Conservation (phyloP, 2,329 filamentous ascomycete genomes). For the Phialophora verrucosa region DNA sequence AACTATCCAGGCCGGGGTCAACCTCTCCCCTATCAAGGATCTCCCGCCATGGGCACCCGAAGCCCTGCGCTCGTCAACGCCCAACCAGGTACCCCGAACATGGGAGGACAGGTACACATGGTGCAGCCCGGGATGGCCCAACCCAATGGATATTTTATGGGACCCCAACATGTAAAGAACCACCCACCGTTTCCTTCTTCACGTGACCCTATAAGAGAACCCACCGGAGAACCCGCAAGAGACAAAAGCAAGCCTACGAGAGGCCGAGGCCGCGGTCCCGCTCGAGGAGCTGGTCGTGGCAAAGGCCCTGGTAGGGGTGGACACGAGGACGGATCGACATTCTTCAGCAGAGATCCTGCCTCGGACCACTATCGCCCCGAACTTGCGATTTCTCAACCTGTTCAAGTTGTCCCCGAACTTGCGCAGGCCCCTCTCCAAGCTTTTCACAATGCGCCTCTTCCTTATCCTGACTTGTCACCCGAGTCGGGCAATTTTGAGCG, state of each 20-base stretch:
- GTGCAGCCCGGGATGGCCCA: constrained; percentile 65
- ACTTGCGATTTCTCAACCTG: constrained; percentile 33
- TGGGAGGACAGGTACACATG: constrained; percentile 72
- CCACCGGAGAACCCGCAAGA: constrained; percentile 26
- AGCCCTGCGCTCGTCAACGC: constrained; percentile 71
- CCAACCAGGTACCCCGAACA: constrained; percentile 69
- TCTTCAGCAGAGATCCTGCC: constrained; percentile 40
- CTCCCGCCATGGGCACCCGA: constrained; percentile 67
- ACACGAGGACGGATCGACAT: constrained; percentile 41
- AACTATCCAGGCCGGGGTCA: constrained; percentile 51
- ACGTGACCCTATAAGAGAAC: constrained; percentile 36
- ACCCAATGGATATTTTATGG: constrained; percentile 63
- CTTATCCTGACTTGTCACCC: constrained; percentile 67
- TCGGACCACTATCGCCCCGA: constrained; percentile 39
- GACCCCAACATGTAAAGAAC: constrained; percentile 65
- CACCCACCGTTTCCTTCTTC: constrained; percentile 47
- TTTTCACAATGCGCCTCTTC: constrained; percentile 42
- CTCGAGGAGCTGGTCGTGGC: constrained; percentile 38
- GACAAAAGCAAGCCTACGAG: constrained; percentile 46
- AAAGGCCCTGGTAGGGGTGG: constrained; percentile 38
- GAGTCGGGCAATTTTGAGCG: constrained; percentile 73
- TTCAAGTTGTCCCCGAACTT: constrained; percentile 27
- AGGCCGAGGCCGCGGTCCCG: constrained; percentile 34
- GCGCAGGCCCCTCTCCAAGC: constrained; percentile 24
- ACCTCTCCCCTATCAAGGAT: constrained; percentile 63